Percentiles rank a stretch among this genome's conserved stretches.
phyloP scores from a whole-genome alignment of 2,329 filamentous ascomycete species.

The Diaporthe citri region DNA sequence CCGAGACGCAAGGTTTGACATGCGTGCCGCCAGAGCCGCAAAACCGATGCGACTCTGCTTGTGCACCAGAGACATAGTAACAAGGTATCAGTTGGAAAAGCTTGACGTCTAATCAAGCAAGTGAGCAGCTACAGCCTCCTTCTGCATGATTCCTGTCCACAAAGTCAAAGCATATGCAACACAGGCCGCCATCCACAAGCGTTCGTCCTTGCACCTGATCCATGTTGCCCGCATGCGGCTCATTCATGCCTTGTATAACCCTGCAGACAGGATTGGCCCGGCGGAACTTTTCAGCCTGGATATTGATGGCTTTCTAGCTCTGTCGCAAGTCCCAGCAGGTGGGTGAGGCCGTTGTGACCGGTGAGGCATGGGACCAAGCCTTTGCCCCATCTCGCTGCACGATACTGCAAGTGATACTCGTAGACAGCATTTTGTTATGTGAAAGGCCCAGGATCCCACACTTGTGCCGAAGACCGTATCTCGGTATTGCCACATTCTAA shows the following conservation, averaged over 20 bases:
- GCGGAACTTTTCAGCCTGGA: neutral
- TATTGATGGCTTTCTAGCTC: neutral
- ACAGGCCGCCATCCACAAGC: neutral
- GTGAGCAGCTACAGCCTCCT: neutral
- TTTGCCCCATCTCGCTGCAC: neutral
- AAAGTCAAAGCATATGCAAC: neutral
- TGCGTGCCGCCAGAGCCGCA: constrained; percentile 9
- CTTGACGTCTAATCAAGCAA: neutral
- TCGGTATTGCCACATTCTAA: too few relatives aligned
- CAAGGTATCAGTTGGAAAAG: neutral
- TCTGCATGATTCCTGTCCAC: neutral
- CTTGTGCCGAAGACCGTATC: too few relatives aligned
- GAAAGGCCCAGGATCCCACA: too few relatives aligned
- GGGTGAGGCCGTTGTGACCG: neutral
- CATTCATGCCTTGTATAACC: neutral
- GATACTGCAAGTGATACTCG: too few relatives aligned
- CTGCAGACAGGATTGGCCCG: neutral
- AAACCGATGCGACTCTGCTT: neutral
- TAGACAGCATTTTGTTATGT: too few relatives aligned
- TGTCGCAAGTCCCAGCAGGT: neutral
- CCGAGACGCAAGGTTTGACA: neutral
- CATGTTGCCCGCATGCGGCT: constrained; percentile 11
- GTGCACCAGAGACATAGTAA: too few relatives aligned
- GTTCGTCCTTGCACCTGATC: neutral
- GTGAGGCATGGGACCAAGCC: too few relatives aligned